Evolutionary conservation across 164 flowering plant genomes (phyloP), one percentile per base, ranked within the genome.

Genomic region (Annona cherimola): DNA sequence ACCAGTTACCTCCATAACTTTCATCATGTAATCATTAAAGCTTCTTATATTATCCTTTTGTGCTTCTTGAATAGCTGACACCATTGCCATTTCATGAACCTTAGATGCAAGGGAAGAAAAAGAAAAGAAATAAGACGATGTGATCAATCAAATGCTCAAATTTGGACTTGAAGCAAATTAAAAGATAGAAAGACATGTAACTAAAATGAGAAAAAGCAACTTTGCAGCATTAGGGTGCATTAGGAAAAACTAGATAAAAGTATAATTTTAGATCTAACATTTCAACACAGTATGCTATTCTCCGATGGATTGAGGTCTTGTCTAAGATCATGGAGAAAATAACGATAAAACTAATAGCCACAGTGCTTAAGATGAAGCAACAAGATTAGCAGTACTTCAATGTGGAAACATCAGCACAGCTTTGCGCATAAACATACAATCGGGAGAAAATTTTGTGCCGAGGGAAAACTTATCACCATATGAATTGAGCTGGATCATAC

Each of bases 51-150:
- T 95, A 79, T 93, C 99, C 82, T 90, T 95, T 76, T 95, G 99
- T 73, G 99, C 97, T 84, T 93, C 98, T 78, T 95, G 99, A 44
- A 95, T 80, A 78, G 97, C 93, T 69, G 99, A 91, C 62, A 91
- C 86, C 94, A 93, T 91, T 73, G 97, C 88, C 98, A 95, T 93
- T 80, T 95, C 98, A 83, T 89, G 98, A 80, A 95, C 97, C 99
- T 95, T 77, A 61, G 42, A 65, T 69, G 46, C 68, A 76, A 39
- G 74, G n/a, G 41, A 42, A 40, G 35, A 66, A 2, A 55, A 5
- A 54, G 18, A 20, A 39, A 16, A 26, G 1, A 40, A 40, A 63
- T 5, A 63, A 50, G 57, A 11, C 57, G 9, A 50, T 50, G 9
- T 50, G 9, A 6, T 11, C 57, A 50, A 50, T 50, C 57, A 50